A percentile compares a stretch with the other conserved stretches of the same genome.
These are phyloP conservation scores for Xylaria arbuscula DNA, from an alignment of 2,329 filamentous ascomycete species.

Conservation along the genomic window DNA sequence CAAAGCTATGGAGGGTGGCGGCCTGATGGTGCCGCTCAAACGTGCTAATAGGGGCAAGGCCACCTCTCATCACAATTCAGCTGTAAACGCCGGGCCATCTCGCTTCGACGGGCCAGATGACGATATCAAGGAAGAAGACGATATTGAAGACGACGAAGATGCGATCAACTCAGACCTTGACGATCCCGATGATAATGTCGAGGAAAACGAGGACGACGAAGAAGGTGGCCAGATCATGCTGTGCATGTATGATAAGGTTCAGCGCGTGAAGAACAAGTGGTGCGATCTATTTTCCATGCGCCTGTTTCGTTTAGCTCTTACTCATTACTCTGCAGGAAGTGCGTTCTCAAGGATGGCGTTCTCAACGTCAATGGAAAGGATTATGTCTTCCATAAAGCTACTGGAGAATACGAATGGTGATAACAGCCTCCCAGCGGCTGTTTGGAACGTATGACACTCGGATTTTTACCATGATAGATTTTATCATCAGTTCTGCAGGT, in stretches of 20 bases:
- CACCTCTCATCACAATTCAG: conserved; percentile 42
- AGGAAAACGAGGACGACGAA: conserved; percentile 88
- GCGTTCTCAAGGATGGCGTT: conserved; percentile 95
- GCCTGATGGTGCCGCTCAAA: conserved; percentile 78
- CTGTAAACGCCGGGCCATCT: conserved; percentile 51
- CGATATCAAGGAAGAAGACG: conserved; percentile 63
- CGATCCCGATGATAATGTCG: conserved; percentile 86
- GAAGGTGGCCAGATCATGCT: conserved; percentile 93
- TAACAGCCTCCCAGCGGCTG: neutral
- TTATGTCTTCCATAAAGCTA: conserved; percentile 97
- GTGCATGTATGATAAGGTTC: conserved; percentile 99
- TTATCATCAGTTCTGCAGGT: neutral
- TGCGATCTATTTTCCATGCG: conserved; percentile 51
- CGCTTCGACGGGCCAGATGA: conserved; percentile 74
- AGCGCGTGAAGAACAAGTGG: conserved; percentile 99
- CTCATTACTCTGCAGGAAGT: conserved; percentile 74
- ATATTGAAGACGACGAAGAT: conserved; percentile 75
- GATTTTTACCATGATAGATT: neutral
- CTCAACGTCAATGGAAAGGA: conserved; percentile 94
- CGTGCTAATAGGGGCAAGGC: conserved; percentile 60
- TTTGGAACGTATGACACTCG: neutral
- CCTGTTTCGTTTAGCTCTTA: conserved; percentile 40
- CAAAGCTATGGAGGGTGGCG: conserved; percentile 77
- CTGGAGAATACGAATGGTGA: conserved; percentile 98
- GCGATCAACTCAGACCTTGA: conserved; percentile 99